Evolutionary conservation across 2,329 filamentous ascomycete genomes (phyloP).

Genomic region (Aspergillus fumigatiaffinis): DNA sequence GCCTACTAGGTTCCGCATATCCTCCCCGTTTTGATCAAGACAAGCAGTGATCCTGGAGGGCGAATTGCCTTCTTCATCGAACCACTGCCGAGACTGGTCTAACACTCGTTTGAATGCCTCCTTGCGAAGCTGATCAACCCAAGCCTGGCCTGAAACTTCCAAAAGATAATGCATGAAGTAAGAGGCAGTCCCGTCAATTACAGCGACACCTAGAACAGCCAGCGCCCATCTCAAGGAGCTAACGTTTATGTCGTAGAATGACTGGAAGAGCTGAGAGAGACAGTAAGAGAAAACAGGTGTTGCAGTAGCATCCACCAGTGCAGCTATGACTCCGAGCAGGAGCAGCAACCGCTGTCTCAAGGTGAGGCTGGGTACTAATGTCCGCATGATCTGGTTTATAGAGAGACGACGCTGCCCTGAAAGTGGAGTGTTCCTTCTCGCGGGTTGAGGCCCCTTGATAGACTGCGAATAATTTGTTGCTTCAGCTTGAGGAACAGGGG

Average conservation of each 20-base stretch:
- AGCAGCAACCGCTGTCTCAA: constrained; percentile 52
- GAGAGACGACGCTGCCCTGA: constrained; percentile 12
- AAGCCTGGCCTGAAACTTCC: constrained; percentile 67
- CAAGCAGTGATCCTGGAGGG: constrained; percentile 63
- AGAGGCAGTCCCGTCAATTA: constrained; percentile 61
- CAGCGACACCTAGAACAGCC: constrained; percentile 63
- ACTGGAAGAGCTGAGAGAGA: constrained; percentile 67
- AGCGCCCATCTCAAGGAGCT: constrained; percentile 64
- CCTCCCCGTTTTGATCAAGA: constrained; percentile 78
- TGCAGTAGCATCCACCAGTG: constrained; percentile 60
- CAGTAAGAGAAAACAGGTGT: constrained; percentile 74
- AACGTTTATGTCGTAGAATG: constrained; percentile 58
- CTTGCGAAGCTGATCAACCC: constrained; percentile 69
- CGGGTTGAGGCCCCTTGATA: not conserved
- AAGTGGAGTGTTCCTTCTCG: not conserved
- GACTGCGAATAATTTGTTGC: not conserved
- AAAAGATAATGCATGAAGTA: constrained; percentile 68
- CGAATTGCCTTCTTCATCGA: constrained; percentile 64
- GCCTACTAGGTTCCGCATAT: constrained; percentile 78
- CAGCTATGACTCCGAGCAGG: constrained; percentile 57
- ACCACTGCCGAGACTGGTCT: constrained; percentile 73
- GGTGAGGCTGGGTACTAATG: constrained; percentile 65
- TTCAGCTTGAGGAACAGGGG: not conserved
- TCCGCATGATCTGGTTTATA: constrained; percentile 58
- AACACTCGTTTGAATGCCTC: constrained; percentile 68